phyloP scores from a whole-genome alignment of 176 grass and related monocot genomes.

The Oryza punctata region DNA sequence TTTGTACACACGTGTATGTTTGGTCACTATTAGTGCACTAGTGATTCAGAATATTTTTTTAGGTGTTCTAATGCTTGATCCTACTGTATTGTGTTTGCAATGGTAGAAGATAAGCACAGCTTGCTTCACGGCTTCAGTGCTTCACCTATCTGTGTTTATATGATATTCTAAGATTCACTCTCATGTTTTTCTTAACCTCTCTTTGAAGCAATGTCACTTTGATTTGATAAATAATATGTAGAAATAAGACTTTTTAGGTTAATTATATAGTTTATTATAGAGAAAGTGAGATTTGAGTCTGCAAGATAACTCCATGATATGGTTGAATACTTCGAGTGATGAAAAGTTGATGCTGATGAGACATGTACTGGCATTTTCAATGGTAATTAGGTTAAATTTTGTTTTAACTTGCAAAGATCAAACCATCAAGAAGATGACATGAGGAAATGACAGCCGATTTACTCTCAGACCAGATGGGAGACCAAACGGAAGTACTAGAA shows the following conservation, averaged over 20 bases:
- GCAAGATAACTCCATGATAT: constrained; percentile 2
- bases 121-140: background rate
- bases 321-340: background rate
- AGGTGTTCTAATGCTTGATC: background rate
- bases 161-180: background rate
- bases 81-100: background rate
- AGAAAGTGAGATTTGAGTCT: background rate
- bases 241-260: background rate
- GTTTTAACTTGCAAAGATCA: background rate
- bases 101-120: background rate
- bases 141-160: background rate
- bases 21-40: background rate
- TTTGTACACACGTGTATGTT: background rate
- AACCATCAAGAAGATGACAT: background rate
- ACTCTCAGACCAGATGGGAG: background rate
- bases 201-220: background rate
- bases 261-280: background rate
- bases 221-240: constrained; percentile 1
- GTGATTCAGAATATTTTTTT: background rate
- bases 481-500: background rate
- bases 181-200: background rate
- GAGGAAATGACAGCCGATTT: background rate
- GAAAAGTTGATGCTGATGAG: background rate
- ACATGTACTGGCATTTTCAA: background rate
- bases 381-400: constrained; percentile 10